phyloP scores from a whole-genome alignment of 805 yeast species.

The Ogataea methylovora region DNA sequence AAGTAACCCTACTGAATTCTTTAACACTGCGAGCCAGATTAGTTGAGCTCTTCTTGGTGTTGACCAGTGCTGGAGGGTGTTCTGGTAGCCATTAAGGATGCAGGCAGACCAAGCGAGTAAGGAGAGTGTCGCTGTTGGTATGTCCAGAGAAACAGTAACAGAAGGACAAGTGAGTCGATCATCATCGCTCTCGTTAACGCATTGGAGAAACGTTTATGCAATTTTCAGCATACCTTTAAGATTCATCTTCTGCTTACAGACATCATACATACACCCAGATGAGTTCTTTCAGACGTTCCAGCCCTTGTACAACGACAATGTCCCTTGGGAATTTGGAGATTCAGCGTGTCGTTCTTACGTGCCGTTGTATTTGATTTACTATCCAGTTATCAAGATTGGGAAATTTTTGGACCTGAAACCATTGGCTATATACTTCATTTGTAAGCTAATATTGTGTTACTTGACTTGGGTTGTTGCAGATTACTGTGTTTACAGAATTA shows the following conservation, averaged over 20 bases:
- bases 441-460: conserved; percentile 38
- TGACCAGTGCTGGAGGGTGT: not conserved
- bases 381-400: conserved; percentile 48
- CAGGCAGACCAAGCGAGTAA: no score
- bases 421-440: conserved; percentile 40
- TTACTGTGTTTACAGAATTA: conserved; percentile 20
- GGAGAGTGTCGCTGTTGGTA: not conserved
- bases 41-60: no score
- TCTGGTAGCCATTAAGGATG: no score
- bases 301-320: conserved; percentile 43
- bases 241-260: conserved; percentile 51
- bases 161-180: not conserved
- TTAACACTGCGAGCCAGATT: no score
- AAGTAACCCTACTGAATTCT: no score
- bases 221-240: conserved; percentile 37
- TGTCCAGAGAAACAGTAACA: not conserved
- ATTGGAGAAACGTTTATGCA: conserved; percentile 44
- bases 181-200: conserved; percentile 10
- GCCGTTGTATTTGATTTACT: conserved; percentile 61
- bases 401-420: conserved; percentile 32
- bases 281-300: conserved; percentile 94
- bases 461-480: conserved; percentile 26
- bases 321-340: conserved; percentile 80
- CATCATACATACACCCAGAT: conserved; percentile 94
- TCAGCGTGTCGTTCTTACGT: conserved; percentile 60